Evolutionary conservation across 129 eudicot species (phyloP).

Genomic region (Gnaphalium uliginosum): DNA sequence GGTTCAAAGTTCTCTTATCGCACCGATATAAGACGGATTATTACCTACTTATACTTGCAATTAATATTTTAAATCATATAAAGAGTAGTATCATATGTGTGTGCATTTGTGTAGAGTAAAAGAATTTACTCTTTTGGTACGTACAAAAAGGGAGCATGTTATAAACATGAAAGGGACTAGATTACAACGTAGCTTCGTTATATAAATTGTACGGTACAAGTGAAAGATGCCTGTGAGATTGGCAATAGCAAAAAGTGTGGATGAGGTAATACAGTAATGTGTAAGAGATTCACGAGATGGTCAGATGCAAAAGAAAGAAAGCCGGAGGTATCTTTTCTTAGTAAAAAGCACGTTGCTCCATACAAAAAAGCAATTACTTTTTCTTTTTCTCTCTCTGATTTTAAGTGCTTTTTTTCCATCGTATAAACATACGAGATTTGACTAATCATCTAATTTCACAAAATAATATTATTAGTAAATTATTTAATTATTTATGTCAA

Average conservation of each 20-base stretch:
- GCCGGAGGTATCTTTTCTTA: constrained; percentile 27
- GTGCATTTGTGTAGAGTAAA: not conserved
- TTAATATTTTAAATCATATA: no score
- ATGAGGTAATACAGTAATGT: constrained; percentile 14
- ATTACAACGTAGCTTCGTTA: constrained; percentile 3
- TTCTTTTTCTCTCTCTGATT: not conserved
- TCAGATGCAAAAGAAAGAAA: constrained; percentile 28
- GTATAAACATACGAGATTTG: not conserved
- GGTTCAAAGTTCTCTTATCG: no score
- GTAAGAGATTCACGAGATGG: constrained; percentile 39
- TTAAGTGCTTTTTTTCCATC: not conserved
- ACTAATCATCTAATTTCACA: not conserved
- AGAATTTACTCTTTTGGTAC: constrained; percentile 20
- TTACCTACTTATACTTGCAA: no score
- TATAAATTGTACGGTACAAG: constrained; percentile 20
- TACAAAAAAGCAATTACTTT: constrained; percentile 24
- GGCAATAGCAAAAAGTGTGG: constrained; percentile 17
- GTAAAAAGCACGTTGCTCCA: constrained; percentile 37
- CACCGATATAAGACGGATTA: no score
- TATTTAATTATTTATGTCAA: not conserved
- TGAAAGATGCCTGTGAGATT: constrained; percentile 20
- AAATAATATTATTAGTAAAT: no score
- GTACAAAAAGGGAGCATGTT: constrained; percentile 12
- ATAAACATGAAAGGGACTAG: constrained; percentile 26
- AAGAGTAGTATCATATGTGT: no score